Conservation (phyloP, 495 filamentous ascomycete genomes). For the Neurospora hispaniola region DNA sequence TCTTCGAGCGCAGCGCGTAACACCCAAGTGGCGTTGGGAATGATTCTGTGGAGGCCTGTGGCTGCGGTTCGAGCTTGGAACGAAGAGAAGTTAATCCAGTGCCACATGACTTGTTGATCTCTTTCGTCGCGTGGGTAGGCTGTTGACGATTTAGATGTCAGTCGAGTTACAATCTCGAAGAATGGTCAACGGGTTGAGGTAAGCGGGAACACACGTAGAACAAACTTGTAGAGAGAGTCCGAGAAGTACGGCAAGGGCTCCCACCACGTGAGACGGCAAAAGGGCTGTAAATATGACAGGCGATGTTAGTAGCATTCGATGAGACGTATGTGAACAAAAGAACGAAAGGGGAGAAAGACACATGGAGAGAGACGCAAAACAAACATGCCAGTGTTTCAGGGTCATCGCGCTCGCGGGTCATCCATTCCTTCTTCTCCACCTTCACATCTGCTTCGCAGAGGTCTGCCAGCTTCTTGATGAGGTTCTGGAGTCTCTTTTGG, state of each 20-base stretch:
- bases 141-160: background rate
- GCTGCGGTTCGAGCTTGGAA: background rate
- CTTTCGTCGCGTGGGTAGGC: background rate
- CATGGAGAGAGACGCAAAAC: background rate
- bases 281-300: background rate
- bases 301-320: background rate
- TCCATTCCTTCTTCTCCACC: background rate
- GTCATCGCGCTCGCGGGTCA: background rate
- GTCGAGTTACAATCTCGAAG: background rate
- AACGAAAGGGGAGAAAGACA: background rate
- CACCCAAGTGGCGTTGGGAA: background rate
- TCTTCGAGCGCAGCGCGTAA: slow-evolving; percentile 1
- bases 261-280: background rate
- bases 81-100: background rate
- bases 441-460: background rate
- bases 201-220: background rate
- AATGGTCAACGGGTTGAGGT: background rate
- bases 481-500: background rate
- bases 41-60: background rate
- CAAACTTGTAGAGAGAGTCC: background rate
- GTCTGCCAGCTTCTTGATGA: background rate
- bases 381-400: background rate
- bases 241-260: background rate
- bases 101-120: background rate
- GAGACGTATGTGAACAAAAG: background rate